phyloP scores from a whole-genome alignment of 2,329 filamentous ascomycete species.

The Whalleya microplaca region DNA sequence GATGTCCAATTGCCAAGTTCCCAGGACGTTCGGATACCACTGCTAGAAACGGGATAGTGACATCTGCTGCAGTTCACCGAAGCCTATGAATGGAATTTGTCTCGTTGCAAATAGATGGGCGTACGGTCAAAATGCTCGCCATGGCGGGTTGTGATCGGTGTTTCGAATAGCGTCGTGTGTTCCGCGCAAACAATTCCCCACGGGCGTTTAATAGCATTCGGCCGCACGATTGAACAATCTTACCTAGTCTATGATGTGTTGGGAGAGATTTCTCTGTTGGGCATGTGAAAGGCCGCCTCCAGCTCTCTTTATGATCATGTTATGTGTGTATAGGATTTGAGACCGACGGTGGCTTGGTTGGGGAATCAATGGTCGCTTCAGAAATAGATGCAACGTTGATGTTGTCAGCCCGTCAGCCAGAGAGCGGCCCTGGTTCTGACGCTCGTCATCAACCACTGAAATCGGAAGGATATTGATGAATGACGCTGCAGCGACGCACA shows the following conservation, averaged over 20 bases:
- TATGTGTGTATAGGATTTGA: background rate
- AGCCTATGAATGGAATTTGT: background rate
- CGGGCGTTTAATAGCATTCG: too few species aligned
- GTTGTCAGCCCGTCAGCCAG: background rate
- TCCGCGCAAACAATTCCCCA: background rate
- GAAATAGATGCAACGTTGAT: background rate
- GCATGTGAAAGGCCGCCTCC: background rate
- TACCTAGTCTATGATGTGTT: too few species aligned
- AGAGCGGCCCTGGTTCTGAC: background rate
- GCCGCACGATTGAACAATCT: too few species aligned
- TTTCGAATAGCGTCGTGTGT: background rate
- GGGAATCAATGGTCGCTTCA: background rate
- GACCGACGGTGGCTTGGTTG: background rate
- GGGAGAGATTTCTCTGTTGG: background rate
- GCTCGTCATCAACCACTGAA: background rate
- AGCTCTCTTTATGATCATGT: background rate
- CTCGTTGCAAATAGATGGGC: background rate
- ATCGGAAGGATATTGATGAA: background rate
- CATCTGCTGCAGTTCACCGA: background rate
- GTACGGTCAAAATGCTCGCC: background rate
- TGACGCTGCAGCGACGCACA: background rate
- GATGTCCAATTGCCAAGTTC: background rate
- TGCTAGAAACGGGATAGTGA: background rate
- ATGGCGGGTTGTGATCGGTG: background rate
- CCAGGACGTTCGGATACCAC: background rate